These are phyloP conservation scores for Phlyctochytrium planicorne DNA, from an alignment of 192 early-diverging fungal species.

Conservation along the genomic window DNA sequence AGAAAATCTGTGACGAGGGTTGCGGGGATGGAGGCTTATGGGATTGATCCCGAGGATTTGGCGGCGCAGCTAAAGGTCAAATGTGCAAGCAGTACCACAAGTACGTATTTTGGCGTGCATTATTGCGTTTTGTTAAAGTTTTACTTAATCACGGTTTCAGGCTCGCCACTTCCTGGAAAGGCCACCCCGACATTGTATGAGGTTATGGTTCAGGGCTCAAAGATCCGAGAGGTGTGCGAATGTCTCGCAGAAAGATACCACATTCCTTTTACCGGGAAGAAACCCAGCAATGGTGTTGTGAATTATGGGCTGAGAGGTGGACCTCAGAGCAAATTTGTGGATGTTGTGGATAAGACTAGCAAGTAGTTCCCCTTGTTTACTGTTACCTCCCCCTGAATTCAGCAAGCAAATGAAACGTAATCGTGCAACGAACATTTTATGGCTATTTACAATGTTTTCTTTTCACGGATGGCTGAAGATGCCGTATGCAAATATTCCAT, in stretches of 20 bases:
- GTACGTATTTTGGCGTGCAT: conserved; percentile 36
- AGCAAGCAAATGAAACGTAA: too few relatives aligned
- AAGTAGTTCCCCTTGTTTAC: too few relatives aligned
- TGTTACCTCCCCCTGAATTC: too few relatives aligned
- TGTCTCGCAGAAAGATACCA: conserved; percentile 40
- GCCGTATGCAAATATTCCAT: too few relatives aligned
- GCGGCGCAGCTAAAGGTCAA: conserved; percentile 55
- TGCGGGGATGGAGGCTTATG: conserved; percentile 60
- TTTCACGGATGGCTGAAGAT: too few relatives aligned
- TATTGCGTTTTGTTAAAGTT: background rate
- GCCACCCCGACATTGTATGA: conserved; percentile 57
- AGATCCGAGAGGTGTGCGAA: conserved; percentile 59
- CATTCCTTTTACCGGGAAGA: conserved; percentile 31
- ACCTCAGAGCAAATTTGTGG: conserved; percentile 29
- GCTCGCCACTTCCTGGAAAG: conserved; percentile 48
- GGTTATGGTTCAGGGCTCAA: conserved; percentile 76
- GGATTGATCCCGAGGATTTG: conserved; percentile 62
- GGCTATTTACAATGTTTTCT: too few relatives aligned
- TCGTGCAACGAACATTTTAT: too few relatives aligned
- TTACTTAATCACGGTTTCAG: conserved; percentile 32
- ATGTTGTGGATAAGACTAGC: conserved; percentile 25
- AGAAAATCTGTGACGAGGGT: conserved; percentile 68
- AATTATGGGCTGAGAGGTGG: conserved; percentile 26
- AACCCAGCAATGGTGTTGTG: background rate
- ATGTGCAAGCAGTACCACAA: conserved; percentile 67